A percentile compares a stretch with the other conserved stretches of the same genome.
phyloP scores from a whole-genome alignment of 2,329 filamentous ascomycete species.

The Verticillium longisporum region DNA sequence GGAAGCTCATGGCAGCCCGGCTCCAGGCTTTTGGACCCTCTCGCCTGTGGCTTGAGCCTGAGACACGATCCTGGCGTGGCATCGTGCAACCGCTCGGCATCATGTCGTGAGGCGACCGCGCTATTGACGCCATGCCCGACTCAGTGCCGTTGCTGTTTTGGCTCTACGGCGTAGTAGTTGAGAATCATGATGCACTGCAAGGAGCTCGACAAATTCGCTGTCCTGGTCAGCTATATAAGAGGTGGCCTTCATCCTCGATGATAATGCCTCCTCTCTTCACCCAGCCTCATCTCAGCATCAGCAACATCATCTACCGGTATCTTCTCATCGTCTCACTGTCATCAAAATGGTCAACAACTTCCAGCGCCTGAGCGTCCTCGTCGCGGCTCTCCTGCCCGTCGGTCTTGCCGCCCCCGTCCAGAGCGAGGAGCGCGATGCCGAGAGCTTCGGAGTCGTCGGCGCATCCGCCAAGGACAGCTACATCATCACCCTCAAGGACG shows the following conservation, averaged over 20 bases:
- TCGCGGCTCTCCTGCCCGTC: slow-evolving; percentile 6
- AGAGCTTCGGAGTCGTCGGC: not conserved
- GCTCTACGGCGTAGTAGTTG: not conserved
- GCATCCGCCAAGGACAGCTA: slow-evolving; percentile 29
- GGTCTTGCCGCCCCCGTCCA: slow-evolving; percentile 8
- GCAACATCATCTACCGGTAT: not conserved
- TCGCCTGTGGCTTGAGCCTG: not conserved
- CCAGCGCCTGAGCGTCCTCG: slow-evolving; percentile 10
- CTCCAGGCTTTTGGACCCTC: not conserved
- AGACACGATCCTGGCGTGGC: not conserved
- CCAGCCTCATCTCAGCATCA: not conserved
- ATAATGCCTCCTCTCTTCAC: not conserved
- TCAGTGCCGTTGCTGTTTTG: not conserved
- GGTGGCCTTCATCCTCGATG: not conserved
- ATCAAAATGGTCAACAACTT: slow-evolving; percentile 11
- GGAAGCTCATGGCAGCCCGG: not conserved
- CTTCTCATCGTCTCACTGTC: not conserved
- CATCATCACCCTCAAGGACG: slow-evolving; percentile 37
- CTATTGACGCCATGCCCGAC: not conserved
- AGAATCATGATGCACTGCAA: not conserved
- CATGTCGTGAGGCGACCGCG: not conserved
- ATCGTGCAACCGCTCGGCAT: not conserved
- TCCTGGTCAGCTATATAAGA: not conserved
- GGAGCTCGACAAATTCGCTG: not conserved
- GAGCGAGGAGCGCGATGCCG: not conserved